Conservation (phyloP, 2,329 filamentous ascomycete genomes). For the Penicillium sp. region DNA sequence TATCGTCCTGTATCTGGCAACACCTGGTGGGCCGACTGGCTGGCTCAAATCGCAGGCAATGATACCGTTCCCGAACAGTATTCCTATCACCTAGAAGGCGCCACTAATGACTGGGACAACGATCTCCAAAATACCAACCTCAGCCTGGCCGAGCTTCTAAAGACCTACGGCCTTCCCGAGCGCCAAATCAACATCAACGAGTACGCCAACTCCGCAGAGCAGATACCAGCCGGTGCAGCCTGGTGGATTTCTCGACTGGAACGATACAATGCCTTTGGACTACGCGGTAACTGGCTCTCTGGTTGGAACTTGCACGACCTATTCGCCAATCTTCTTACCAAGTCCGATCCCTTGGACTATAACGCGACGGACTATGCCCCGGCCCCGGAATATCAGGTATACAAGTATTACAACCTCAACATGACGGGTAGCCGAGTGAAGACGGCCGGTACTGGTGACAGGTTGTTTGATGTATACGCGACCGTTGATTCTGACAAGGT, state of each 20-base stretch:
- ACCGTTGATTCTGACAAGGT: constrained; percentile 30
- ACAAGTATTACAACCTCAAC: constrained; percentile 46
- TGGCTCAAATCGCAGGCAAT: constrained; percentile 34
- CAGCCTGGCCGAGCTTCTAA: constrained; percentile 24
- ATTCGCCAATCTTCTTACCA: constrained; percentile 41
- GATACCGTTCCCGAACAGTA: constrained; percentile 44
- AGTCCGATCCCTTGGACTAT: constrained; percentile 25
- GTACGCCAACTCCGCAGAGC: constrained; percentile 42
- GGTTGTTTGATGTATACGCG: constrained; percentile 39
- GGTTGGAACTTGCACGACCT: constrained; percentile 44
- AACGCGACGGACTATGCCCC: constrained; percentile 36
- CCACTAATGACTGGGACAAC: constrained; percentile 19
- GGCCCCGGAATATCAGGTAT: constrained; percentile 46
- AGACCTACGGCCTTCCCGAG: constrained; percentile 29
- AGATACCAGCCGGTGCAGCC: constrained; percentile 40
- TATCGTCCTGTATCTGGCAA: constrained; percentile 29
- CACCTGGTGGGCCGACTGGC: constrained; percentile 43
- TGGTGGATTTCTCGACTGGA: constrained; percentile 50
- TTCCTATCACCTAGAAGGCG: constrained; percentile 43
- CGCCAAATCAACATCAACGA: constrained; percentile 48
- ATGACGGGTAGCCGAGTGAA: constrained; percentile 43
- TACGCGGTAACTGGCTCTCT: constrained; percentile 47
- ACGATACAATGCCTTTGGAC: constrained; percentile 31
- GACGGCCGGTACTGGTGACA: constrained; percentile 30
- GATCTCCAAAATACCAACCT: constrained; percentile 30